These are phyloP conservation scores for Penicillium palitans DNA, from an alignment of 2,329 filamentous ascomycete species.

Conservation along the genomic window DNA sequence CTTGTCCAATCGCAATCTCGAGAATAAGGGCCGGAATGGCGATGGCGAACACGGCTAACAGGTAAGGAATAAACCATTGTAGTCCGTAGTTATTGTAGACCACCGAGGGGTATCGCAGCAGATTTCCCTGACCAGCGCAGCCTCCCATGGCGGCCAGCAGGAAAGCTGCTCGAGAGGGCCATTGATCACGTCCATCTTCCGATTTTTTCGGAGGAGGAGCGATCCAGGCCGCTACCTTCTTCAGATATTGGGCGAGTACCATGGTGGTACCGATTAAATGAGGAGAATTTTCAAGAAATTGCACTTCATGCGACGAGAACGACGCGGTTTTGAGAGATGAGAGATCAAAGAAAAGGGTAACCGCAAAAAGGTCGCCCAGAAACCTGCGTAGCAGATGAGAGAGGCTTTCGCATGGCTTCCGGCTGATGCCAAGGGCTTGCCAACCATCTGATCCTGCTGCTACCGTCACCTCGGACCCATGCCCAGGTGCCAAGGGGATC, in stretches of 20 bases:
- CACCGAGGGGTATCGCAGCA: conserved; percentile 59
- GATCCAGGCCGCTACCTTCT: conserved; percentile 31
- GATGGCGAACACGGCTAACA: conserved; percentile 56
- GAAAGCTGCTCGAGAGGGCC: conserved; percentile 57
- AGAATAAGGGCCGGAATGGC: conserved; percentile 58
- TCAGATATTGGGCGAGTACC: conserved; percentile 13
- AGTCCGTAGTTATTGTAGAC: conserved; percentile 62
- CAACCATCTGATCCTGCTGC: neutral
- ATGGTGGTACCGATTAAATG: conserved; percentile 2
- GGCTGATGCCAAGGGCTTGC: conserved; percentile 6
- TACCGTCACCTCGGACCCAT: neutral
- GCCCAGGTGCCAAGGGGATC: conserved; percentile 14
- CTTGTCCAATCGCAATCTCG: conserved; percentile 55
- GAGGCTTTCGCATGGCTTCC: neutral
- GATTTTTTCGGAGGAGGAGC: conserved; percentile 37
- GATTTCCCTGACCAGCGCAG: conserved; percentile 59
- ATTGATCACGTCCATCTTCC: conserved; percentile 53
- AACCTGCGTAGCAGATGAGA: neutral
- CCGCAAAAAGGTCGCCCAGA: neutral
- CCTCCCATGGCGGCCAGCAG: conserved; percentile 61
- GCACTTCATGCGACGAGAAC: neutral
- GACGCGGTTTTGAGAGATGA: too few species aligned
- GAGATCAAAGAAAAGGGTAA: neutral
- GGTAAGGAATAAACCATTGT: conserved; percentile 62
- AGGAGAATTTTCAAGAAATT: neutral